Percentiles rank a stretch among this genome's conserved stretches.
phyloP scores from a whole-genome alignment of 352 stramenopile species.

The Thraustochytrium sp. region DNA sequence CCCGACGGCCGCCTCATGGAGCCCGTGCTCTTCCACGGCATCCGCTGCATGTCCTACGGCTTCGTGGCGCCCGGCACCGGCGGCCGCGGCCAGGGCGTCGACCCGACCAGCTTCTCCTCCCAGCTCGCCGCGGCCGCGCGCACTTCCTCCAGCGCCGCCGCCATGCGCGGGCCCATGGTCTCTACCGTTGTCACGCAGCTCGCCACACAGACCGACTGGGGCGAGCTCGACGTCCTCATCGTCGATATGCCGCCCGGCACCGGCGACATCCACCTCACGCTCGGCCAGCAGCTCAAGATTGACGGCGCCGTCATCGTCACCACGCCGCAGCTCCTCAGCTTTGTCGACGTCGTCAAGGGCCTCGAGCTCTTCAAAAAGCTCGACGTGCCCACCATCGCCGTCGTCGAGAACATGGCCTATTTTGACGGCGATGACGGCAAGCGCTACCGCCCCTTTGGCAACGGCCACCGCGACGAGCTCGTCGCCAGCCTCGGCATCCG shows the following conservation, averaged over 20 bases:
- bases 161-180: conserved; percentile 97
- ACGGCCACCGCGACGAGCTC: conserved; percentile 32
- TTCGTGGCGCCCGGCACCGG: conserved; percentile 77
- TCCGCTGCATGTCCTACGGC: conserved; percentile 86
- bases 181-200: conserved; percentile 81
- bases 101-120: not conserved
- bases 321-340: conserved; percentile 93
- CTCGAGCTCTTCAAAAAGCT: conserved; percentile 97
- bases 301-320: conserved; percentile 96
- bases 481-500: conserved; percentile 44
- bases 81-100: conserved; percentile 55
- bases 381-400: conserved; percentile 89
- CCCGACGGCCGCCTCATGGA: conserved; percentile 66
- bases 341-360: conserved; percentile 97
- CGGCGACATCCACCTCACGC: conserved; percentile 97
- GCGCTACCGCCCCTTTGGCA: conserved; percentile 53
- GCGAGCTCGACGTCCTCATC: conserved; percentile 97
- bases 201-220: conserved; percentile 88
- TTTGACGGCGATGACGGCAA: conserved; percentile 58
- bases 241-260: conserved; percentile 98
- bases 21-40: conserved; percentile 71
- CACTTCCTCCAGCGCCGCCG: conserved; percentile 65
- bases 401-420: conserved; percentile 99
- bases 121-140: conserved; percentile 37
- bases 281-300: conserved; percentile 94